Evolutionary conservation across 192 early-diverging fungal genomes (phyloP), one percentile per base, ranked within the genome.

Genomic region (Kappamyces sp.): DNA sequence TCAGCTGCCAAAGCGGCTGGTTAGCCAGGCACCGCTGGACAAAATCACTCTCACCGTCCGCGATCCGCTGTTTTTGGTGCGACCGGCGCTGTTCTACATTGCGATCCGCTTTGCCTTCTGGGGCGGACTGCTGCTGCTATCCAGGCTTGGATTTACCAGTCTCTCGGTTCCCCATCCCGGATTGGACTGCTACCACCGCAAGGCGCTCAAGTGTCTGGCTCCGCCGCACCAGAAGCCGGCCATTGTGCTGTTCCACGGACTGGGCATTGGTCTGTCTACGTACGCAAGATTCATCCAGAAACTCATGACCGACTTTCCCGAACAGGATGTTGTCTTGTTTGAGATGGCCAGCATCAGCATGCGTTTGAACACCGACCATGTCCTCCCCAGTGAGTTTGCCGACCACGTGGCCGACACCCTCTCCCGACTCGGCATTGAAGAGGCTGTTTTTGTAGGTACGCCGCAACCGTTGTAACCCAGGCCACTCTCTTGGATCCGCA

Each of bases 171-270:
- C 22, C 22, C 22, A 22, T 22, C 22, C 22, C 22, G 22, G 22
- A 22, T 0, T 22, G 22, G 0, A 22, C 22, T 22, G 22, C 22
- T 22, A 22, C 22, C 0, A 22, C 0, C 22, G 22, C 0, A 22
- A 22, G 22, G 22, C 22, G 0, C 0, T 22, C 22, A 22, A 22
- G 22, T 22, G 22, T 0, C 22, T 0, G 22, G 22, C 22, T 22
- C 22, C 22, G 22, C 22, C 0, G 0, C 22, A 22, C 0, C 22
- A 22, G 22, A 38, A 58, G 31, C 36, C 45, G 0, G 84, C 86
- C 1, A 60, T 87, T 32, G 72, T 87, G 0, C 86, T 85, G 45
- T 78, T 86, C 9, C 86, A 87, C 62, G 86, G 86, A 6, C 77
- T 88, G 48, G 85, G 84, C 7, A 64, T 77, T 47, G 85, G 86